Evolutionary conservation across 2,329 filamentous ascomycete species (phyloP), one percentile per base, ranked within the genome.

Genomic region (Lachnellula cervina): DNA sequence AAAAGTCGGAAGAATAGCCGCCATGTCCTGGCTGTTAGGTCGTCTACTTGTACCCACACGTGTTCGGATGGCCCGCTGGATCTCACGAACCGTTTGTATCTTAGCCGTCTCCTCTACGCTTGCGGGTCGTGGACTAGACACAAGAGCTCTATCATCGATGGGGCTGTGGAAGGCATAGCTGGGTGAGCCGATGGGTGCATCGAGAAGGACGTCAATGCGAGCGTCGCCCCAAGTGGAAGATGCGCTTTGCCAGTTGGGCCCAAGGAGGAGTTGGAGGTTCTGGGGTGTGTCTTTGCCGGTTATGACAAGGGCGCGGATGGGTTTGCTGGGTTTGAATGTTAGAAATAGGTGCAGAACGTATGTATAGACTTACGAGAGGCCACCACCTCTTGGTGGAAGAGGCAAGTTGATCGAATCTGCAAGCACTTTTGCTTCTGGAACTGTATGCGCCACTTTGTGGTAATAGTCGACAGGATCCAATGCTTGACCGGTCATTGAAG

Each of bases 381-480:
- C 34, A 34, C 19, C 38, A 28, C 17, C 35, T 23, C 17, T 34
- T 14, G 21, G 11, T 11, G 50, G 50, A 34, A 45, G 40, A 8
- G 50, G 42, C 23, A 52, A 35, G 19, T 52, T 45, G 14, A 52
- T 23, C 9, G 19, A 46, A 7, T 13, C 13, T 17, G 43, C 43
- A 23, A 53, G 43, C 16, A 3, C n/a, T 23, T 25, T 47, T 23
- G 51, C 43, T 48, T 48, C 21, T n/a, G 42, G n/a, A 9, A 40
- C 16, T 4, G 28, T 40, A 21, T 38, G 19, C 8, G 61, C 61
- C 45, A 58, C 49, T 19, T 54, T 60, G 42, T 51, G 1, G 40
- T 55, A 54, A 49, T 61, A 63, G 4, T 23, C 16, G 37, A 14
- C n/a, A 8, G 44, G 4, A 21, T 49, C 32, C n/a, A 38, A 38